A percentile compares a stretch with the other conserved stretches of the same genome.
Conservation (phyloP, 805 yeast species). For the Metschnikowia cubensis region DNA sequence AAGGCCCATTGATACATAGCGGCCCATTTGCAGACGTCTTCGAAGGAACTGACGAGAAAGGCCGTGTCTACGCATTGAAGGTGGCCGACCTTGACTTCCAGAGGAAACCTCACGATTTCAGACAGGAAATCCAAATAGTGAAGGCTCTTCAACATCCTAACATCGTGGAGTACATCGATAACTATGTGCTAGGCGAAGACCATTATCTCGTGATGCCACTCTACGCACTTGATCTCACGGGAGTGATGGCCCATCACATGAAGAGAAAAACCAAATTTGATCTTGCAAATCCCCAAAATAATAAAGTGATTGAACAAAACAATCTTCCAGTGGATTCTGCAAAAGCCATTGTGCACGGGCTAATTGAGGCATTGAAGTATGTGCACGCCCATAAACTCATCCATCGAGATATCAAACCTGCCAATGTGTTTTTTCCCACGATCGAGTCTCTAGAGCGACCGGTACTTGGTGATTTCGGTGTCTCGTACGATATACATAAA, state of each 20-base stretch:
- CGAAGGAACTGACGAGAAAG: constrained; percentile 18
- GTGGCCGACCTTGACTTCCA: constrained; percentile 36
- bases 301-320: constrained; percentile 10
- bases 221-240: constrained; percentile 26
- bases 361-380: constrained; percentile 24
- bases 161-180: constrained; percentile 18
- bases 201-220: constrained; percentile 30
- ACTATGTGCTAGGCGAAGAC: constrained; percentile 29
- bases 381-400: constrained; percentile 33
- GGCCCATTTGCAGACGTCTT: constrained; percentile 37
- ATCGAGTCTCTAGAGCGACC: constrained; percentile 23
- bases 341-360: constrained; percentile 14
- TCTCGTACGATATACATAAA: constrained; percentile 29
- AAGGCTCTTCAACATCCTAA: constrained; percentile 16
- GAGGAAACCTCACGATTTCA: constrained; percentile 34
- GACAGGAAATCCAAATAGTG: constrained; percentile 29
- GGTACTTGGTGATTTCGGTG: constrained; percentile 63
- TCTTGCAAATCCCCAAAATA: constrained; percentile 21
- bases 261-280: constrained; percentile 24
- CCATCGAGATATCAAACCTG: constrained; percentile 41
- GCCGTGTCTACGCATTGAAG: constrained; percentile 27
- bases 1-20: constrained; percentile 23
- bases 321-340: constrained; percentile 13
- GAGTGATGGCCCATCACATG: constrained; percentile 20
- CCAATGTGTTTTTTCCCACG: constrained; percentile 28